Conservation (phyloP, 345 rosid species). For the Zanthoxylum bungeanum region DNA sequence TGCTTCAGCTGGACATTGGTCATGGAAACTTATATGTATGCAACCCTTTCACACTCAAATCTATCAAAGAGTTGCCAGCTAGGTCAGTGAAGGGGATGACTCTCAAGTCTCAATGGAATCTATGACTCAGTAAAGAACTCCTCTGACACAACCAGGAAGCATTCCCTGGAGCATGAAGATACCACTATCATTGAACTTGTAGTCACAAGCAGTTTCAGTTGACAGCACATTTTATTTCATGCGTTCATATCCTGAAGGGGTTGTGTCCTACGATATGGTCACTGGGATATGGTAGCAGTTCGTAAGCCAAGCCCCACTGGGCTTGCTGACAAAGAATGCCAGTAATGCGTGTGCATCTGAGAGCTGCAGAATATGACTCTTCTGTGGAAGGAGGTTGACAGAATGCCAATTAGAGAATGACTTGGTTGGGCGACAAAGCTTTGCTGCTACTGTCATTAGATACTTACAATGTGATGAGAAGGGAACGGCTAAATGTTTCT, state of each 20-base stretch:
- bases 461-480: slow-evolving; percentile 62
- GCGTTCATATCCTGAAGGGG: slow-evolving; percentile 91
- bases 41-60: slow-evolving; percentile 85
- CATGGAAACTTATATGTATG: slow-evolving; percentile 83
- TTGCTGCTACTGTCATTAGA: slow-evolving; percentile 89
- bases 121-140: slow-evolving; percentile 69
- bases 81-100: slow-evolving; percentile 91
- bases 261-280: slow-evolving; percentile 67
- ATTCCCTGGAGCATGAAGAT: slow-evolving; percentile 70
- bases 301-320: slow-evolving; percentile 71
- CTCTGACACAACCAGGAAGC: slow-evolving; percentile 78
- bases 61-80: slow-evolving; percentile 81
- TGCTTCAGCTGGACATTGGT: slow-evolving; percentile 93
- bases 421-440: slow-evolving; percentile 96
- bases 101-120: slow-evolving; percentile 74
- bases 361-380: slow-evolving; percentile 99
- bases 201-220: slow-evolving; percentile 82
- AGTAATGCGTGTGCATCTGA: slow-evolving; percentile 96
- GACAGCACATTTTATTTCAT: slow-evolving; percentile 68
- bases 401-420: slow-evolving; percentile 99
- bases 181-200: slow-evolving; percentile 78
- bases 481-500: slow-evolving; percentile 89
- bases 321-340: slow-evolving; percentile 86
- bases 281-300: slow-evolving; percentile 81
- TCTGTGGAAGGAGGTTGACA: slow-evolving; percentile 99